Evolutionary conservation across 768 basidiomycete species (phyloP).

Genomic region (Strobilomyces dryophilus): DNA sequence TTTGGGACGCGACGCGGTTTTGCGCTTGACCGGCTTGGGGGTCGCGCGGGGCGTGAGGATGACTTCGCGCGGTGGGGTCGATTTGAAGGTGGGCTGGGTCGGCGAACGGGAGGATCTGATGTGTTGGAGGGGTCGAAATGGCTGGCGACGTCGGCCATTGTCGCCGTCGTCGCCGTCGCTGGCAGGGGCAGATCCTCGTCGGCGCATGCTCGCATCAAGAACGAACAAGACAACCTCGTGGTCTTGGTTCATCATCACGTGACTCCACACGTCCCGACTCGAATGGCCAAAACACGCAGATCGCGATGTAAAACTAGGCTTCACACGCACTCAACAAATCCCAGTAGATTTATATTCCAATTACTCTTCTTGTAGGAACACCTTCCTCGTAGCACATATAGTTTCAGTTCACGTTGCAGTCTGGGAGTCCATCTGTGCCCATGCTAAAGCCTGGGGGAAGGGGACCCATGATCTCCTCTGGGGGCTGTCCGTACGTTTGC

Average conservation of each 20-base stretch:
- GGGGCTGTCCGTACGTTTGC: conserved; percentile 76
- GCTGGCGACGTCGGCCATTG: conserved; percentile 12
- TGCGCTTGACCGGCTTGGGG: conserved; percentile 39
- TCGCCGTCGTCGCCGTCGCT: neutral
- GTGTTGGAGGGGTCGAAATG: conserved; percentile 18
- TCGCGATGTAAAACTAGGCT: no score
- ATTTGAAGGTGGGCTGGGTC: conserved; percentile 48
- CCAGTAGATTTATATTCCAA: no score
- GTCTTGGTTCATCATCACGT: conserved; percentile 10
- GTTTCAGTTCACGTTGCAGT: conserved; percentile 18
- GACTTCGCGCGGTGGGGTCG: conserved; percentile 67
- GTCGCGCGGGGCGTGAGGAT: conserved; percentile 35
- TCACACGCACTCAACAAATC: no score
- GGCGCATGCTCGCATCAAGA: conserved; percentile 18
- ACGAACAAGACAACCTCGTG: conserved; percentile 3
- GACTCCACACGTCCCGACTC: neutral
- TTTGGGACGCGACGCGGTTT: conserved; percentile 23
- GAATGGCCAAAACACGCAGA: no score
- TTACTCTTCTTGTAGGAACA: neutral
- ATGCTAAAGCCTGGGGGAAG: conserved; percentile 67
- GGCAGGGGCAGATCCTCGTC: conserved; percentile 9
- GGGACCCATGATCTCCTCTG: conserved; percentile 78
- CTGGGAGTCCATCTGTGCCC: conserved; percentile 51
- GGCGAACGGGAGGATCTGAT: conserved; percentile 24
- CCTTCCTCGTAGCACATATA: neutral